Percentiles rank a stretch among this genome's conserved stretches.
These are phyloP conservation scores for Gracilaria vermiculophylla DNA, from an alignment of 23 red algal genomes.

Conservation along the genomic window DNA sequence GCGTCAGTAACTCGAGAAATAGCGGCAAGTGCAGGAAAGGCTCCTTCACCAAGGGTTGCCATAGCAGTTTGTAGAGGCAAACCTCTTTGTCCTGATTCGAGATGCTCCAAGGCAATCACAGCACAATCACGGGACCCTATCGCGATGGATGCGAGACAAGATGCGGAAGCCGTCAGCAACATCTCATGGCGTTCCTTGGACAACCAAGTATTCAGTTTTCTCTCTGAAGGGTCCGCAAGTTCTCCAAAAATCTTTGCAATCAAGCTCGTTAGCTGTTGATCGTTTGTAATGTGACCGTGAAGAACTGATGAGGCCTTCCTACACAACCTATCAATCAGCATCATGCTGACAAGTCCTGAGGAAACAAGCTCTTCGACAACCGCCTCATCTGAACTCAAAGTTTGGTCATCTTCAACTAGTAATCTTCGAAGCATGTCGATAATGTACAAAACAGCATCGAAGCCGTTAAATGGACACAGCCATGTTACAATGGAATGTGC, in stretches of 20 bases:
- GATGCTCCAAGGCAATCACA: slow-evolving; percentile 31
- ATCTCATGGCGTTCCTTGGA: slow-evolving; percentile 32
- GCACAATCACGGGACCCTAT: slow-evolving; percentile 14
- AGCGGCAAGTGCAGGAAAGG: slow-evolving; percentile 51
- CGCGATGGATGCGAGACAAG: slow-evolving; percentile 55
- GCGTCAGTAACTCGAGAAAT: slow-evolving; percentile 42
- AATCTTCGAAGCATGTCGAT: slow-evolving; percentile 17
- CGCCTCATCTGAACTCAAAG: slow-evolving; percentile 26
- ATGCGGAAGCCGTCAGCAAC: slow-evolving; percentile 44
- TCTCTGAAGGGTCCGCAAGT: slow-evolving; percentile 43
- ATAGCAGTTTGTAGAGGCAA: slow-evolving; percentile 36
- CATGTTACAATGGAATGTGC: slow-evolving; percentile 52
- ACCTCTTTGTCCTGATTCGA: slow-evolving; percentile 14
- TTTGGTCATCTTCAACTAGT: slow-evolving; percentile 34
- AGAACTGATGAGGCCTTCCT: slow-evolving; percentile 18
- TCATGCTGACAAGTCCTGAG: slow-evolving; percentile 10
- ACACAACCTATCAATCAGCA: slow-evolving; percentile 39
- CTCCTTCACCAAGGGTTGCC: slow-evolving; percentile 18
- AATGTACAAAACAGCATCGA: slow-evolving; percentile 38
- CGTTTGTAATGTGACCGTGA: not conserved
- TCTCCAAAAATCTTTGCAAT: slow-evolving; percentile 33
- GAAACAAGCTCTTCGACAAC: slow-evolving; percentile 42
- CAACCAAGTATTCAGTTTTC: slow-evolving; percentile 32
- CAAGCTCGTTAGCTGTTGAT: not conserved
- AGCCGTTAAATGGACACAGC: slow-evolving; percentile 43